Base-by-base conservation (phyloP, 2,329 filamentous ascomycete species). In the Neurospora crassa region DNA sequence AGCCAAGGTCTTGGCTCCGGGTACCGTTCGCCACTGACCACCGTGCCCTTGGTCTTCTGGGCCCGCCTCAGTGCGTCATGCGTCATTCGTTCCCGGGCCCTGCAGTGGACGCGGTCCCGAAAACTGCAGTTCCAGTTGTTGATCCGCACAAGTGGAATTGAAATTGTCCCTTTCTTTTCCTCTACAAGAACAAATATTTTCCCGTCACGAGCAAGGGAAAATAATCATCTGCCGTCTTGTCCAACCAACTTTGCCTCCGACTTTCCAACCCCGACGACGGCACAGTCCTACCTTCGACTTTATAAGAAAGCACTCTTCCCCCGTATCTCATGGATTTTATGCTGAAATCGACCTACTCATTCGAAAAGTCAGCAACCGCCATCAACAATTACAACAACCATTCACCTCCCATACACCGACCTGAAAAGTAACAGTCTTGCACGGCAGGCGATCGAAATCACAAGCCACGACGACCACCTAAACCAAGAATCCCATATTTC, bases 321-420 rank as follows among this genome's bases (percentile, higher is more conserved):
- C 45, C 68, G 43, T 45, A 59, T 69, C 74, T 69, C 76, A 78
- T 78, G 77, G 76, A 78, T 76, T 74, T 76, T 71, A 70, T 71
- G 70, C 70, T 69, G 68, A 71, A 69, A 67, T 69, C 72, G 68
- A 71, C 40, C 41, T 69, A 67, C 41, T 68, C 72, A 71, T 68
- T 69, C 29, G 72, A 68, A 70, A 71, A 69, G 68, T 63, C 59
- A 45, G 59, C 41, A 59, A 40, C 12, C 3, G 53, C 53, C 1
- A 37, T 68, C 63, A 69, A 69, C 70, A 42, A 72, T 45, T 67
- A 63, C 68, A 59, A 69, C 42, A 42, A n/a, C 34, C 71, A 74
- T 72, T 72, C 71, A 41, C 75, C 75, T 71, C 74, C 72, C 18
- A 73, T 71, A 73, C 69, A 68, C 67, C 68, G 59, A 45, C 40